Evolutionary conservation across 2,329 filamentous ascomycete species (phyloP), one percentile per base, ranked within the genome.

Genomic region (Capronia americana): DNA sequence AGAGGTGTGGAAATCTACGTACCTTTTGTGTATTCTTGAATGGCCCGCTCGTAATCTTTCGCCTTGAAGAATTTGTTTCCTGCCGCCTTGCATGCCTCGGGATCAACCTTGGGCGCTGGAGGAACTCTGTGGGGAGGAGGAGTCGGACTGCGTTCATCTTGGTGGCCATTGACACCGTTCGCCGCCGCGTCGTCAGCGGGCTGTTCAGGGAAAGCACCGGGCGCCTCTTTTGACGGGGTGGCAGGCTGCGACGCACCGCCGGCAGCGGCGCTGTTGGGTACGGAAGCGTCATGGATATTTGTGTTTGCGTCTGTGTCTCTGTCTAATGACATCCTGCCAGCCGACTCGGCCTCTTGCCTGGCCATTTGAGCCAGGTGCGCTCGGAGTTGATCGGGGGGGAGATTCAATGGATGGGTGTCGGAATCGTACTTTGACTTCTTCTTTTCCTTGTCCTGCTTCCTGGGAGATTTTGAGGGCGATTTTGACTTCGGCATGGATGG

Each of bases 51-150:
- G 78, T 94, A 99, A 75, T 97, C 92, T 77, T 90, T 92, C 70
- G 93, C 92, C 83, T 97, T 98, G 86, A 97, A 99, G 76, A 92
- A 94, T 75, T 95, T 95, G 82, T 99, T 99, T 66, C 95, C 95
- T 1, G 92, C 88, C 73, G 91, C 87, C 84, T 99, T 99, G 86
- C 90, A 97, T 12, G 88, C 85, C 81, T 99, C 95, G 28, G 94
- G 92, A 76, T 97, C 92, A 61, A 94, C 91, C 75, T 64, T 79
- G 11, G 76, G 77, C 69, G 78, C 78, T 41, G 82, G 78, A 51
- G 83, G 79, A 71, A 78, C 82, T 73, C 67, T 71, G 70, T 83
- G 80, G 20, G 80, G 81, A 58, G 80, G 82, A 60, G 81, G 82
- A 61, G 80, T 79, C 3, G 79, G 81, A 66, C 78, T 82, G 57